Evolutionary conservation across 73 alveolate genomes (phyloP).

Genomic region (Paramecium tetraurelia): DNA sequence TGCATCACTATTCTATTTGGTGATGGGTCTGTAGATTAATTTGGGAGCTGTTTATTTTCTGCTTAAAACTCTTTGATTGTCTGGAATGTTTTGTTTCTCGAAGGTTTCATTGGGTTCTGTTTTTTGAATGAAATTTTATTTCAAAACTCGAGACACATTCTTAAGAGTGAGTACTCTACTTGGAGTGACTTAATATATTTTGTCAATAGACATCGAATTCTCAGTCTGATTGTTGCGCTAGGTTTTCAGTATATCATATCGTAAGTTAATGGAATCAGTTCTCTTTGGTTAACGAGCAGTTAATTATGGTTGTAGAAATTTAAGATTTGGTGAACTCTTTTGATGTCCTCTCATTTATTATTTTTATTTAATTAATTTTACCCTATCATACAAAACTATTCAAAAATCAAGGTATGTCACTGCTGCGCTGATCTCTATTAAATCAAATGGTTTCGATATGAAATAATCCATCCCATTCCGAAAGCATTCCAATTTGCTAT

Average conservation of each 20-base stretch:
- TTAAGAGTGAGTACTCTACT: not conserved
- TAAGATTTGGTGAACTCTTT: conserved; percentile 16
- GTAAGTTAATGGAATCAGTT: not conserved
- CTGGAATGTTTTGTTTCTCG: not conserved
- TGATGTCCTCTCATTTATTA: conserved; percentile 26
- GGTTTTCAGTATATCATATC: not conserved
- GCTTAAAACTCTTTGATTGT: not conserved
- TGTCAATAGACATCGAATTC: not conserved
- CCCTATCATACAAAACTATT: not conserved
- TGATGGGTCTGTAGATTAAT: not conserved
- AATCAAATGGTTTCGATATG: conserved; percentile 20
- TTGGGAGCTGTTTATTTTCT: not conserved
- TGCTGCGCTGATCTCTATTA: conserved; percentile 37
- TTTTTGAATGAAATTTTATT: not conserved
- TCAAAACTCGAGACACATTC: not conserved
- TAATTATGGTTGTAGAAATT: not conserved
- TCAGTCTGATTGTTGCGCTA: not conserved
- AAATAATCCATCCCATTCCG: conserved; percentile 31
- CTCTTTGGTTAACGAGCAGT: not conserved
- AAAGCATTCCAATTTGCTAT: not conserved
- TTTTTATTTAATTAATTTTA: not conserved
- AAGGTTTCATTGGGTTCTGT: conserved; percentile 1
- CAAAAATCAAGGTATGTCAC: conserved; percentile 27
- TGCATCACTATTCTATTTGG: not conserved
- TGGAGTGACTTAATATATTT: not conserved